Evolutionary conservation across 345 rosid genomes (phyloP).

Genomic region (Noccaea caerulescens): DNA sequence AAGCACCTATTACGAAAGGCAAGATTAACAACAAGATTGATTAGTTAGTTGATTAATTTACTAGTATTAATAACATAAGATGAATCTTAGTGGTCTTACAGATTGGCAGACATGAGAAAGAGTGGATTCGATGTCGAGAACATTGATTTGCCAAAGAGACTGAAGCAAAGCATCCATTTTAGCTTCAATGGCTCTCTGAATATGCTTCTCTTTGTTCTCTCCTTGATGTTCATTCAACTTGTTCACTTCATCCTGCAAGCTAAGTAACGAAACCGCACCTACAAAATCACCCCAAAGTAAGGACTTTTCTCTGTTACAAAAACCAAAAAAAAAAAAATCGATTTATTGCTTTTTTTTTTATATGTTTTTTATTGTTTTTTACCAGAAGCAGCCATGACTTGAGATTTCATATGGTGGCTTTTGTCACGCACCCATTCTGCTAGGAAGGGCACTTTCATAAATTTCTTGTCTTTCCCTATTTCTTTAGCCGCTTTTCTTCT

Average conservation of each 20-base stretch:
- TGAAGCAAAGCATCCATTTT: too few species aligned
- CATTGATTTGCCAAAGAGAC: too few species aligned
- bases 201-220: too few species aligned
- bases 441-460: conserved; percentile 87
- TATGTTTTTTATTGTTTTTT: not conserved
- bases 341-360: not conserved
- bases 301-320: conserved; percentile 18
- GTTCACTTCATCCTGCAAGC: conserved; percentile 84
- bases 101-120: too few species aligned
- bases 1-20: too few species aligned
- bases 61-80: too few species aligned
- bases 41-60: too few species aligned
- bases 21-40: too few species aligned
- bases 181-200: too few species aligned
- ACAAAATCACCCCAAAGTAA: conserved; percentile 50
- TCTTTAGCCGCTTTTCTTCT: conserved; percentile 86
- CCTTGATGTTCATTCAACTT: conserved; percentile 53
- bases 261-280: conserved; percentile 88
- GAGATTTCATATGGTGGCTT: conserved; percentile 87
- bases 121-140: too few species aligned
- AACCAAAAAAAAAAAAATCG: not conserved
- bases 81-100: too few species aligned
- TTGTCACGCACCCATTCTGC: conserved; percentile 98
- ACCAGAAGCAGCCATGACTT: conserved; percentile 98
- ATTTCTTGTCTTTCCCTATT: conserved; percentile 82